phyloP scores from a whole-genome alignment of 2,329 filamentous ascomycete species.

The Fusarium verticillioides region DNA sequence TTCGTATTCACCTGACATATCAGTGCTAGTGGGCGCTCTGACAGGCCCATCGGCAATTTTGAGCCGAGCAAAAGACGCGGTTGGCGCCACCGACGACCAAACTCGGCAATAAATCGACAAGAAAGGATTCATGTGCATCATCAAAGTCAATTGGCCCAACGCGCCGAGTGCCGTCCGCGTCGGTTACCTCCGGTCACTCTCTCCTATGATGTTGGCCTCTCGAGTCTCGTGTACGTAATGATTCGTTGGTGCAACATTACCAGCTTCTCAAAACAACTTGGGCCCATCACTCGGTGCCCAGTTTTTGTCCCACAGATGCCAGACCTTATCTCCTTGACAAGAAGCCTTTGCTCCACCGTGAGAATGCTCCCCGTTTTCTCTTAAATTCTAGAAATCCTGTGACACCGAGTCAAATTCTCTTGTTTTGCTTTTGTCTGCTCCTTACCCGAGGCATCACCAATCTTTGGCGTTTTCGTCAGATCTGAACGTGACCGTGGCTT shows the following conservation, averaged over 20 bases:
- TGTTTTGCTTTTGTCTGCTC: neutral
- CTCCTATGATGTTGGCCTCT: neutral
- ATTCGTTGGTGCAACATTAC: neutral
- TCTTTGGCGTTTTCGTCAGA: neutral
- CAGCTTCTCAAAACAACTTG: constrained; percentile 18
- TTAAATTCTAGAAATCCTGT: constrained; percentile 14
- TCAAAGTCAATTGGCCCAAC: constrained; percentile 5
- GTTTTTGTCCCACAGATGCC: neutral
- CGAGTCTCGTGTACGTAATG: constrained; percentile 19
- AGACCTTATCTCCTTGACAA: constrained; percentile 18
- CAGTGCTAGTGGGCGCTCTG: constrained; percentile 7
- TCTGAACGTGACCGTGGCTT: neutral
- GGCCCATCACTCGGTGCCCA: neutral
- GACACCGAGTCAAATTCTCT: constrained; percentile 2
- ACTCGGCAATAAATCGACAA: constrained; percentile 36
- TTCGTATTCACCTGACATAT: constrained; percentile 17
- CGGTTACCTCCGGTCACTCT: constrained; percentile 1
- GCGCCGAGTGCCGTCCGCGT: constrained; percentile 16
- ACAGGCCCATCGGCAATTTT: constrained; percentile 30
- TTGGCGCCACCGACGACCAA: constrained; percentile 15
- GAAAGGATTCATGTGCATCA: constrained; percentile 17
- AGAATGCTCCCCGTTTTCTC: neutral
- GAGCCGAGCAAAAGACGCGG: constrained; percentile 23
- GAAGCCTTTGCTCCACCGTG: neutral
- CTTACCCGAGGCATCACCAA: constrained; percentile 15